These are phyloP conservation scores for Verticillium zaregamsianum DNA, from an alignment of 2,329 filamentous ascomycete genomes.

Conservation along the genomic window DNA sequence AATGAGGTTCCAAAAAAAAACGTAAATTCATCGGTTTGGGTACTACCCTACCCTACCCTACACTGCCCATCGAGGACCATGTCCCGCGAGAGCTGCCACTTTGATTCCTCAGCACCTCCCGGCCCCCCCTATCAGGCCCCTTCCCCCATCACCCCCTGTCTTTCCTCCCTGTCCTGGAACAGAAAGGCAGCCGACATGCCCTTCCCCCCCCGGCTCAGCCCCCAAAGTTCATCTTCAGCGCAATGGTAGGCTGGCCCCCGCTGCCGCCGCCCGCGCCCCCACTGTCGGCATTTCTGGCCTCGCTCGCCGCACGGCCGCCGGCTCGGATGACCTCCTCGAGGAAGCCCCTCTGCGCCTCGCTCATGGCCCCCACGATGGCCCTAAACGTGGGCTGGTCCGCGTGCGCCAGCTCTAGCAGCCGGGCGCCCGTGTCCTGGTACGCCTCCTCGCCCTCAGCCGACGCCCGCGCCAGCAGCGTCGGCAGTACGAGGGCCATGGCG, in stretches of 20 bases:
- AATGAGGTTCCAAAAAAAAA: too few species aligned
- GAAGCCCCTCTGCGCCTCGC: conserved; percentile 64
- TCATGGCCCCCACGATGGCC: conserved; percentile 67
- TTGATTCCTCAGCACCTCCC: too few species aligned
- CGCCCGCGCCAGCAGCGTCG: conserved; percentile 70
- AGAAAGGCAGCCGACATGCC: too few species aligned
- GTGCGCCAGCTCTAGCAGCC: conserved; percentile 77
- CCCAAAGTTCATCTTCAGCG: conserved; percentile 90
- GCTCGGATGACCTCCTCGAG: conserved; percentile 78
- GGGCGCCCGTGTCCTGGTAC: conserved; percentile 69
- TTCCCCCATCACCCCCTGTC: too few species aligned
- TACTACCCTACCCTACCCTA: not conserved
- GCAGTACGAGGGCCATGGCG: conserved; percentile 73
- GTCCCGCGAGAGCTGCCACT: not conserved
- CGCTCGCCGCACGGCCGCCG: conserved; percentile 42
- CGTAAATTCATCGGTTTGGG: not conserved
- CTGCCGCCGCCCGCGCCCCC: conserved; percentile 30
- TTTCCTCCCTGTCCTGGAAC: too few species aligned
- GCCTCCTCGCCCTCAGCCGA: conserved; percentile 55
- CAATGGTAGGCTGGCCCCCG: conserved; percentile 71
- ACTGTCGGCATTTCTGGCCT: conserved; percentile 24
- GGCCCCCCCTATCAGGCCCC: too few species aligned
- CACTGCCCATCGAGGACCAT: not conserved
- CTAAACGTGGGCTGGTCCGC: conserved; percentile 71
- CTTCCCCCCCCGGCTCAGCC: conserved; percentile 18